phyloP scores from a whole-genome alignment of 2,329 filamentous ascomycete genomes.

The Aureobasidium namibiae region DNA sequence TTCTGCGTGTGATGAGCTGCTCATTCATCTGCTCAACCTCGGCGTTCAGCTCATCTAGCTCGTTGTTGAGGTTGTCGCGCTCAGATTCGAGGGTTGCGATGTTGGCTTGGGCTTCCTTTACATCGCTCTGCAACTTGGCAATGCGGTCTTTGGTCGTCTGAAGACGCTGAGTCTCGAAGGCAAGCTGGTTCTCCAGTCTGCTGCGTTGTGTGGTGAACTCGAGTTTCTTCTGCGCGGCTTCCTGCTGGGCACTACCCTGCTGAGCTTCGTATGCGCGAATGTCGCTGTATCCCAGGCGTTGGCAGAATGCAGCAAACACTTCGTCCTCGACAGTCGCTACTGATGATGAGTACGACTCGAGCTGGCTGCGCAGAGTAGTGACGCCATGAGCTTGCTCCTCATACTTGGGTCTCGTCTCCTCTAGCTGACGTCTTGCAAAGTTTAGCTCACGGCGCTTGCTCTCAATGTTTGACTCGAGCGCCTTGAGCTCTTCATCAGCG shows the following conservation, averaged over 20 bases:
- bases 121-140: constrained; percentile 56
- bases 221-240: constrained; percentile 76
- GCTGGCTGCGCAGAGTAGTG: constrained; percentile 49
- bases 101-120: constrained; percentile 58
- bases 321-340: constrained; percentile 81
- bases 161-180: constrained; percentile 62
- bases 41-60: constrained; percentile 63
- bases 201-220: constrained; percentile 75
- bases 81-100: constrained; percentile 63
- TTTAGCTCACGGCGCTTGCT: constrained; percentile 78
- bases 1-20: constrained; percentile 59
- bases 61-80: constrained; percentile 65
- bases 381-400: constrained; percentile 63
- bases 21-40: constrained; percentile 71
- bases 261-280: constrained; percentile 91
- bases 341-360: constrained; percentile 50
- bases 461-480: constrained; percentile 71
- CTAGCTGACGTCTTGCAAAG: constrained; percentile 63
- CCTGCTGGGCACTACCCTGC: constrained; percentile 85
- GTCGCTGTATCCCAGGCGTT: constrained; percentile 74
- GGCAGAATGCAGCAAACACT: constrained; percentile 79
- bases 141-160: constrained; percentile 63
- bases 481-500: constrained; percentile 65
- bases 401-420: constrained; percentile 70
- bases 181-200: constrained; percentile 52